Conservation (phyloP, 2,329 filamentous ascomycete species). For the Amphichorda felina region DNA sequence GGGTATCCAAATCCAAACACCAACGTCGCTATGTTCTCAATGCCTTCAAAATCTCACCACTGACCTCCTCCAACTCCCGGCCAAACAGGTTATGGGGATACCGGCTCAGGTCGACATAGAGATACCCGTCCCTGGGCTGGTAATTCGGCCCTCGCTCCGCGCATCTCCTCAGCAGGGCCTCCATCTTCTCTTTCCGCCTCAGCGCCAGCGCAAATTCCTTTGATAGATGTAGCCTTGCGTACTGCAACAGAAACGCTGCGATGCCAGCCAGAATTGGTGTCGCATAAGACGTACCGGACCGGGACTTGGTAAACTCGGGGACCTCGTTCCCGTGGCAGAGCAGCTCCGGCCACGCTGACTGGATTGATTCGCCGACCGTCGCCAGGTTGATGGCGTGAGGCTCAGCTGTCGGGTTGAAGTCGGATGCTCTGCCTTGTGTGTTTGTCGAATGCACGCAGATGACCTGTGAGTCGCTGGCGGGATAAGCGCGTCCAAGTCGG, state of each 20-base stretch:
- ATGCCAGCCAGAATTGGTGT: conserved; percentile 8
- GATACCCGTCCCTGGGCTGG: conserved; percentile 1
- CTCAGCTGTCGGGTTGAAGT: conserved; percentile 7
- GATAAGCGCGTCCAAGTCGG: conserved; percentile 5
- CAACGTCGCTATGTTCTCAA: background rate
- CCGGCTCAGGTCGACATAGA: conserved; percentile 1
- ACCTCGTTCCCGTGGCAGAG: background rate
- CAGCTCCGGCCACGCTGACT: conserved; percentile 5
- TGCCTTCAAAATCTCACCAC: background rate
- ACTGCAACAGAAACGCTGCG: conserved; percentile 6
- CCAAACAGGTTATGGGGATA: conserved; percentile 2
- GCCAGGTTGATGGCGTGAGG: conserved; percentile 1
- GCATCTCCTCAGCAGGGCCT: conserved; percentile 1
- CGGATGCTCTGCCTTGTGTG: conserved; percentile 5
- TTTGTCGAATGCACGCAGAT: conserved; percentile 8
- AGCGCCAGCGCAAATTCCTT: background rate
- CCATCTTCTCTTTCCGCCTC: conserved; percentile 3
- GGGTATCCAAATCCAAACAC: no score
- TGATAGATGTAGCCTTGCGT: conserved; percentile 2
- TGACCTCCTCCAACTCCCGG: background rate
- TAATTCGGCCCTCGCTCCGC: background rate
- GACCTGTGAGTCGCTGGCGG: conserved; percentile 5
- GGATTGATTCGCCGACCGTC: conserved; percentile 5
- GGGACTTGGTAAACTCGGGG: background rate
- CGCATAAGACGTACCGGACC: conserved; percentile 7